Conservation (phyloP, 345 rosid genomes). For the Dipteronia sinensis region DNA sequence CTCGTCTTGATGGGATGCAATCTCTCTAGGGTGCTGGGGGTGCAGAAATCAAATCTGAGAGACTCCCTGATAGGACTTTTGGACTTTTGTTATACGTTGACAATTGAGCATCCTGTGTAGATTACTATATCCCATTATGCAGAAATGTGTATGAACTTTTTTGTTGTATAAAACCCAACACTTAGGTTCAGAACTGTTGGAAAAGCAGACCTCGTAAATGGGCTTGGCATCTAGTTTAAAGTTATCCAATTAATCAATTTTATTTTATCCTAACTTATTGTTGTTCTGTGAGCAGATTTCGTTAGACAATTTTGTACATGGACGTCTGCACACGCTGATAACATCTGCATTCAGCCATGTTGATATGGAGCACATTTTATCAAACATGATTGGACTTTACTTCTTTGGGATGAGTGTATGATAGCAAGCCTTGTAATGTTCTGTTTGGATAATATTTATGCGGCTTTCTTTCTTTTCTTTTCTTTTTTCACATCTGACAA, state of each 20-base stretch:
- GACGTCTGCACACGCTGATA: constrained; percentile 67
- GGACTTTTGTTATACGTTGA: background rate
- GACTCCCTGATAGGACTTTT: background rate
- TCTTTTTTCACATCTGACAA: background rate
- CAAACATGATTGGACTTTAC: constrained; percentile 95
- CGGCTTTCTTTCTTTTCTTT: background rate
- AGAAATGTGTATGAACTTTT: background rate
- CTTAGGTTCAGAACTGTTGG: background rate
- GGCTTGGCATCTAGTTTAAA: background rate
- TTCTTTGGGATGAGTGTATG: constrained; percentile 82
- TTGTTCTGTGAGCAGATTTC: constrained; percentile 64
- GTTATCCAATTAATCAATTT: background rate
- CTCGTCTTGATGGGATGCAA: background rate
- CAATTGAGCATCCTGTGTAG: background rate
- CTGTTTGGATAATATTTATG: constrained; percentile 12
- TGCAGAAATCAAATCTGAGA: background rate
- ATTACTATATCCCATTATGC: background rate
- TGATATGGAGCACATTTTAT: constrained; percentile 54
- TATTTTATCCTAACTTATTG: constrained; percentile 18
- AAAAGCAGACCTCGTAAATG: background rate
- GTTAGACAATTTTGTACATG: constrained; percentile 64
- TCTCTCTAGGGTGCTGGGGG: constrained; percentile 10
- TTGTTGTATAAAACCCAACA: background rate
- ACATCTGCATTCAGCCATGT: constrained; percentile 94
- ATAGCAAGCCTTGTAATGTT: constrained; percentile 18